Base-by-base conservation (phyloP, 257 asterid genomes). In the Lycium barbarum region DNA sequence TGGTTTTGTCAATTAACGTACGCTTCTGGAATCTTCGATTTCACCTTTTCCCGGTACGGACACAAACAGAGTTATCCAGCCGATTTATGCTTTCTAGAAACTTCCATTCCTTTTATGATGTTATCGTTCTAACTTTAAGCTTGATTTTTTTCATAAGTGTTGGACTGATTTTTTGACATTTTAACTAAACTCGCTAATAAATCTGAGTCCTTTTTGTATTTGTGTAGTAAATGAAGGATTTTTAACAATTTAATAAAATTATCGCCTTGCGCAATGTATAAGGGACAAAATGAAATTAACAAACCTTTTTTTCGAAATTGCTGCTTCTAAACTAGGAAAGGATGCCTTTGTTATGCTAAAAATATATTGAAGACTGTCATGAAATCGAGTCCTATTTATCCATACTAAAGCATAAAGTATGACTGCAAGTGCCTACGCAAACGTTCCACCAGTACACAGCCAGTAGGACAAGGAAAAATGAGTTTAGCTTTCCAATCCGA, bases 101-200 rank as follows among this genome's bases (percentile, higher is more conserved):
- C 65, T 51, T 78, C 45, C 8, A 78, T 78, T 78, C 65, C 63
- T 26, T 53, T 53, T 49, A 3, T 74, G 40, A 73, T 45, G 80
- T n/a, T 47, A 20, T n/a, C 54, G 80, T n/a, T 43, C 58, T 72
- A 71, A 45, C 9, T 45, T 20, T 72, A 71, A 43, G 54, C 57
- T 49, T 20, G 61, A 73, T 74, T 43, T 49, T 0, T 1, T 13
- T 74, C 26, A 4, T 12, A 49, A 12, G 2, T 74, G 3, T 49
- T 74, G 9, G 9, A 15, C 26, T 74, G 61, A 12, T 15, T 0
- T 7, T 67, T 67, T 15, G 22, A 38, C 12, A 68, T 20, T 40
- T 71, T 9, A 18, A 71, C 17, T n/a, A 70, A 70, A 38, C 0
- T 2, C 6, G 0, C 26, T 40, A 3, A 71, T 40, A 47, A 71